Evolutionary conservation across 2,329 filamentous ascomycete genomes (phyloP), one percentile per base, ranked within the genome.

Genomic region (Fusarium oxysporum): DNA sequence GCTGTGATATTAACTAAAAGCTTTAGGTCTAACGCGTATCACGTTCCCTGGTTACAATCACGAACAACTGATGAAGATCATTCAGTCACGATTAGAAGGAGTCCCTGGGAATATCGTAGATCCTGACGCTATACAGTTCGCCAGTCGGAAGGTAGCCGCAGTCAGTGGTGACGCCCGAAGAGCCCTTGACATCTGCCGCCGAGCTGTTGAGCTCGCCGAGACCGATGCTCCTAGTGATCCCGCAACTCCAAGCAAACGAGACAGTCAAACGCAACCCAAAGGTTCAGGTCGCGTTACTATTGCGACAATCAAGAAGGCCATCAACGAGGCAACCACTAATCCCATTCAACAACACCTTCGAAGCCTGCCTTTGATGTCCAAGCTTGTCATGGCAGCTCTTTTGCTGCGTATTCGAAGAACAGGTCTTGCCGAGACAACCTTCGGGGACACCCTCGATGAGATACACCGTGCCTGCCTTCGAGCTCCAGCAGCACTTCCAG

Each of bases 1-100:
- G 5, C n/a, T 23, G 23, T 13, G 21, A 28, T 19, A 14, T 33
- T 48, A 40, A 47, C 70, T 58, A n/a, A 54, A 61, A 56, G 37
- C 5, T 25, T 25, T 30, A 85, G 85, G 96, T 28, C 86, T 99
- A 54, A 98, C 95, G 12, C 90, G 97, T 78, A 98, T 99, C 79
- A 98, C 96, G 0, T 99, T 99, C 77, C 94, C 96, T 0, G 96
- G 96, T 28, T 99, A 99, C 82, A 98, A 95, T 64, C 95, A 99
- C 81, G 95, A 96, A 66, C 96, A 99, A 82, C 88, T 99, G 44
- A 97, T 98, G 93, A 93, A 92, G 75, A 99, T 99, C 78, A 98
- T 99, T 72, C 92, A 96, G 78, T 97, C 95, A n/a, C 92, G 96
- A 35, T 88, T 99, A 5, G 91, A 94, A 79, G 94, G 94, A 60